Base-by-base conservation (phyloP, 2,329 filamentous ascomycete genomes). In the Aspergillus ochraceoroseus region DNA sequence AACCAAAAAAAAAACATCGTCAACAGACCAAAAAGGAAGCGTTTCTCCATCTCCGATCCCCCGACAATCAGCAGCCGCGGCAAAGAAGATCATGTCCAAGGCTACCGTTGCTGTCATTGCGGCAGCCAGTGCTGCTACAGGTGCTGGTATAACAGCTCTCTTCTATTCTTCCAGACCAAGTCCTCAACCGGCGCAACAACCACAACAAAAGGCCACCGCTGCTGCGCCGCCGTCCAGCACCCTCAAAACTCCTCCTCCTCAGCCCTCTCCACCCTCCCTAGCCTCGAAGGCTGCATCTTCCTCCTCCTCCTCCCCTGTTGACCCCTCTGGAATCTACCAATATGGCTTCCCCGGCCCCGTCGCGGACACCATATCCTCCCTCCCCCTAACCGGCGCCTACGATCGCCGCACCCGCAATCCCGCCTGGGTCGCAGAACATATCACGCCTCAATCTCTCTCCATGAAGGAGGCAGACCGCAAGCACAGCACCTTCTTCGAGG, bases 351-450 rank as follows among this genome's bases (percentile, higher is more conserved):
- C 92, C 0, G 92, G 92, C 43, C 92, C 92, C 20, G 71, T 95
- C 26, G 76, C 83, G 56, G 92, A 98, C 67, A 74, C 94, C 29
- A 82, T 88, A 40, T 76, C 76, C 40, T 83, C 87, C 25, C 71
- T 79, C 17, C 85, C 87, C 22, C 77, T 96, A 38, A 77, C 89
- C 51, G 94, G 89, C 20, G 82, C 85, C 55, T 98, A 83, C 76
- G 90, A 98, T 70, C 87, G 92, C 18, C 83, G 87, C 47, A 83
- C 81, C 29, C 81, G 89, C 61, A 98, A 98, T 68, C 92, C 92
- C 19, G 77, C 85, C 63, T 98, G 90, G 90, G 92, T 89, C 6
- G 82, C 84, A 49, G 92, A 98, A 72, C 92, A 98, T 73, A 95
- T 98, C 66, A 98, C 92, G 0, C 81, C 88, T 1, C 78, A 80